phyloP scores from a whole-genome alignment of 106 monocot genomes.

The Vanilla planifolia region DNA sequence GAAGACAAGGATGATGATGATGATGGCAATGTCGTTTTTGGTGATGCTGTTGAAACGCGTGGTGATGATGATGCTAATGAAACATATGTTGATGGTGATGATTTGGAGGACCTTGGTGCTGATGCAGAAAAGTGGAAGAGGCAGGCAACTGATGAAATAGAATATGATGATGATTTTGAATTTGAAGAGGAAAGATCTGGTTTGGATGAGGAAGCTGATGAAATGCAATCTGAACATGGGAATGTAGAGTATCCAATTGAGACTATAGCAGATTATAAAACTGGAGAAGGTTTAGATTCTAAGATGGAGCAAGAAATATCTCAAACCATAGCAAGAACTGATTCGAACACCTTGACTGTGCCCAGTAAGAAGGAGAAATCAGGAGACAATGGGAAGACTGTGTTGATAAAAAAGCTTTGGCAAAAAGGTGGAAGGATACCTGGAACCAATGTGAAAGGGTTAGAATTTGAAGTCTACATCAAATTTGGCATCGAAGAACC shows the following conservation, averaged over 20 bases:
- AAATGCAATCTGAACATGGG: constrained; percentile 34
- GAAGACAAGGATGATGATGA: constrained; percentile 7
- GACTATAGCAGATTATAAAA: constrained; percentile 28
- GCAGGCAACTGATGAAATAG: constrained; percentile 74
- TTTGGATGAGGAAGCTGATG: constrained; percentile 32
- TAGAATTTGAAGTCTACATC: constrained; percentile 59
- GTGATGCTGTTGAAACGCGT: constrained; percentile 13
- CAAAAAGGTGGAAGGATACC: constrained; percentile 30
- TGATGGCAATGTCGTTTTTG: constrained; percentile 8
- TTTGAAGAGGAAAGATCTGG: constrained; percentile 22
- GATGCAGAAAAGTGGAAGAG: constrained; percentile 79
- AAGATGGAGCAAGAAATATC: constrained; percentile 11
- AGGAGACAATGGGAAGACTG: constrained; percentile 1
- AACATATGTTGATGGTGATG: constrained; percentile 26
- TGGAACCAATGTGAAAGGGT: constrained; percentile 19
- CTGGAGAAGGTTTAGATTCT: constrained; percentile 15
- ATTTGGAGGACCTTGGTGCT: constrained; percentile 54
- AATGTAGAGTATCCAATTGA: constrained; percentile 45
- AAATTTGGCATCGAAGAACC: constrained; percentile 33
- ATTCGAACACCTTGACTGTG: not conserved
- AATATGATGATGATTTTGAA: constrained; percentile 82
- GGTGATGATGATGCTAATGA: constrained; percentile 33
- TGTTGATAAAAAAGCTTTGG: constrained; percentile 5
- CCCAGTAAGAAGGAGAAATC: constrained; percentile 9
- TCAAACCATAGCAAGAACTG: constrained; percentile 18